phyloP scores from a whole-genome alignment of 1,284 basidiomycete species.

The Apiotrichum siamense region DNA sequence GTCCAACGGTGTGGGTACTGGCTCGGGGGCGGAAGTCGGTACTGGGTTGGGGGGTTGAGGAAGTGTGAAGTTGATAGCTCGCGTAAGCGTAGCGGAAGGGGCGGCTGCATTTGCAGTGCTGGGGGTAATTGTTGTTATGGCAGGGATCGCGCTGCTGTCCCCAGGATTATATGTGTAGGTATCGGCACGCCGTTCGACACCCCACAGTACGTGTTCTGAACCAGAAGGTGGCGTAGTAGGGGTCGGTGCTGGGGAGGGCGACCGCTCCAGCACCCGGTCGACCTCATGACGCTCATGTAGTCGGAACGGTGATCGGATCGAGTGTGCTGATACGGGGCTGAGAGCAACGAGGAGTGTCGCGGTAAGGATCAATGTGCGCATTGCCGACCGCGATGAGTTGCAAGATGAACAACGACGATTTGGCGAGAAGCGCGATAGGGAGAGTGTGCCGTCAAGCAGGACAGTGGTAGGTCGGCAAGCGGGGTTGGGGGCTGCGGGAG shows the following conservation, averaged over 20 bases:
- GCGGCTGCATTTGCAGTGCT: too few relatives aligned
- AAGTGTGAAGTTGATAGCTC: neutral
- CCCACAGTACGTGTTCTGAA: too few relatives aligned
- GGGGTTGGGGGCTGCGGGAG: too few relatives aligned
- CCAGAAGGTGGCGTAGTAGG: too few relatives aligned
- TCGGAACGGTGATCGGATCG: neutral
- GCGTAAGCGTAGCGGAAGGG: neutral
- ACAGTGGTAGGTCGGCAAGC: too few relatives aligned
- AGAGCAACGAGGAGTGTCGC: neutral
- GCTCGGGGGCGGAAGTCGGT: constrained; percentile 55
- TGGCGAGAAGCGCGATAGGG: too few relatives aligned
- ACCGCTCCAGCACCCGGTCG: neutral
- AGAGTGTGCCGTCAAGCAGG: too few relatives aligned
- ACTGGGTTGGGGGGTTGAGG: constrained; percentile 37
- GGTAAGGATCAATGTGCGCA: neutral
- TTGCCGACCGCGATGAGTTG: too few relatives aligned
- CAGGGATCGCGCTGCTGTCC: neutral
- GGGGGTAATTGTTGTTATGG: neutral
- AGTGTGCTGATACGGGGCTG: neutral
- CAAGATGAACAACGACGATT: too few relatives aligned
- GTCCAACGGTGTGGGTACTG: constrained; percentile 71
- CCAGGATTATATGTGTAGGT: too few relatives aligned
- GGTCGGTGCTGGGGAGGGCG: neutral
- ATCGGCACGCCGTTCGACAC: too few relatives aligned
- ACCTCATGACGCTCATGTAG: neutral